Base-by-base conservation (phyloP, 805 yeast genomes). In the Yamadazyma insecticola region DNA sequence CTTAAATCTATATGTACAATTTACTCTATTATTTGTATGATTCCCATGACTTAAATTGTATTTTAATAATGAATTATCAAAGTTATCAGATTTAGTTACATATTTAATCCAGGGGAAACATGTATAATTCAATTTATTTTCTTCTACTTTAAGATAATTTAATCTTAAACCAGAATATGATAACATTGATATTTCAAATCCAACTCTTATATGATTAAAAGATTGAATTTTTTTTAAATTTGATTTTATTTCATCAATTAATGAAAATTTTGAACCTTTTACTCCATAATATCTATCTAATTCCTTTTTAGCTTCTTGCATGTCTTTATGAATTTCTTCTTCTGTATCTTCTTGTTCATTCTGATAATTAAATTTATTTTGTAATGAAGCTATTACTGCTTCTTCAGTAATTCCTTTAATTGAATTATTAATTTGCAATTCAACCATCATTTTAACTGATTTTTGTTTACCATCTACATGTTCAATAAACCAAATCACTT, bases 91-190 rank as follows among this genome's bases (percentile, higher is more conserved):
- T 24, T 32, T 39, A 15, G 44, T 32, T n/a, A 23, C 26, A 29
- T 42, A 42, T 15, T 81, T 64, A 1, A 83, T 81, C 94, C 94
- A 83, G 0, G 92, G 89, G 48, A 83, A 82, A 24, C 84, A 72
- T 5, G 83, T 76, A 43, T 78, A 78, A 31, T 71, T 63, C 47
- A 81, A 51, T 30, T 66, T 69, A 5, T 70, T 72, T 45, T 83
- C 94, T 15, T 72, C 73, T 11, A 83, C 80, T 40, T 78, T 76
- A 30, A 83, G 51, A 43, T 77, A 83, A 22, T 74, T 81, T 14
- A 83, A 69, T 43, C 75, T 76, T 22, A 83, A 54, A 0, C 87
- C 87, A 25, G 85, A 76, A 38, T 78, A 72, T 1, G 86, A 67
- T 35, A 71, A 55, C 54, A 77, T 70, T 7, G 70, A 68, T 13